Percentiles rank a stretch among this genome's conserved stretches.
These are phyloP conservation scores for Leccinum ochraceum DNA, from an alignment of 768 basidiomycete species.

Conservation along the genomic window DNA sequence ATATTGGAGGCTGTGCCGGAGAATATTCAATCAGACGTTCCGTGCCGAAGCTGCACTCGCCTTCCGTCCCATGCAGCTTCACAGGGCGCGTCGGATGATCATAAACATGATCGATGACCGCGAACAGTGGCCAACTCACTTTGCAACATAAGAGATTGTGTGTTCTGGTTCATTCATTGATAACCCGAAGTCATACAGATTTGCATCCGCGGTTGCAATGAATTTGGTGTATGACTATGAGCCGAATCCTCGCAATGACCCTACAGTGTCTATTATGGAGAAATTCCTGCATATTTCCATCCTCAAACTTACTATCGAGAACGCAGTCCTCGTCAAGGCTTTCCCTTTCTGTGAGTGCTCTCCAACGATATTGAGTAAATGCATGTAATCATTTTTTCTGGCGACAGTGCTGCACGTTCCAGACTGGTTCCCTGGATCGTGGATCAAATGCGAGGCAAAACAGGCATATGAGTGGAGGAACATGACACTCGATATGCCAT, in stretches of 20 bases:
- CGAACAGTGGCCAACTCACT: background rate
- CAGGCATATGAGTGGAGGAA: background rate
- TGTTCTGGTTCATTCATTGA: background rate
- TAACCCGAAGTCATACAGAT: constrained; percentile 14
- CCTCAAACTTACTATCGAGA: background rate
- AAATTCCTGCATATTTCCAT: background rate
- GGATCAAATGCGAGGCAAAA: constrained; percentile 7
- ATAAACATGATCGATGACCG: constrained; percentile 14
- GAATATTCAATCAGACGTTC: constrained; percentile 24
- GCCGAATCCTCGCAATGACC: background rate
- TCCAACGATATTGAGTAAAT: background rate
- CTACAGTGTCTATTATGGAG: background rate
- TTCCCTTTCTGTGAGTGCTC: background rate
- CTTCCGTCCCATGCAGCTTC: constrained; percentile 21
- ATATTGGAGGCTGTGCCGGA: constrained; percentile 10
- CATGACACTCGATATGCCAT: constrained; percentile 6
- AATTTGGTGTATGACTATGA: constrained; percentile 7
- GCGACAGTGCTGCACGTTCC: constrained; percentile 10
- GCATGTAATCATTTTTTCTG: background rate
- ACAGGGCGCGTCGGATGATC: constrained; percentile 13
- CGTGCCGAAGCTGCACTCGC: constrained; percentile 2
- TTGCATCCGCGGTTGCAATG: constrained; percentile 33
- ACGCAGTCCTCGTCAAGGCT: background rate
- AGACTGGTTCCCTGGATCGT: constrained; percentile 14
- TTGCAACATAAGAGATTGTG: background rate